A percentile compares a stretch with the other conserved stretches of the same genome.
These are phyloP conservation scores for Achaetomiella virescens DNA, from an alignment of 495 filamentous ascomycete genomes.

Conservation along the genomic window DNA sequence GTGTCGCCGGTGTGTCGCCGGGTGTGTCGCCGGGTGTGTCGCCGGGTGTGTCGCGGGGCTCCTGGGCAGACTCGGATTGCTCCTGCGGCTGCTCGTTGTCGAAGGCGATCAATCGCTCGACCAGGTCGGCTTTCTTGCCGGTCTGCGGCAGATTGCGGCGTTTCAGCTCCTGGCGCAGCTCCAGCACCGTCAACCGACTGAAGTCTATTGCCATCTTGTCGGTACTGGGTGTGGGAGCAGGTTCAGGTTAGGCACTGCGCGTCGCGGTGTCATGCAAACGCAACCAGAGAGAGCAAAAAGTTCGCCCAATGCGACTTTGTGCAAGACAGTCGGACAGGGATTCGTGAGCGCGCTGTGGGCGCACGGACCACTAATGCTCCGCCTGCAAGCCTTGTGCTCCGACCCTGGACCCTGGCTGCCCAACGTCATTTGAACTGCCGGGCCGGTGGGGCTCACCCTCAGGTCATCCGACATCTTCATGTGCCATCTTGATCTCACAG, in stretches of 20 bases:
- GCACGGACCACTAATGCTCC: not conserved
- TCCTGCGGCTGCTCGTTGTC: slow-evolving; percentile 3
- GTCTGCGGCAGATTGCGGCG: slow-evolving; percentile 46
- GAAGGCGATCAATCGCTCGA: slow-evolving; percentile 40
- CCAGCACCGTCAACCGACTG: slow-evolving; percentile 52
- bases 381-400: not conserved
- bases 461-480: too few species aligned
- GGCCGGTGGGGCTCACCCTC: too few species aligned
- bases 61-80: slow-evolving; percentile 5
- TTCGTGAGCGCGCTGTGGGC: not conserved
- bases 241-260: not conserved
- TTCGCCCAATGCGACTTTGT: slow-evolving; percentile 6
- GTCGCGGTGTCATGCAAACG: slow-evolving; percentile 7
- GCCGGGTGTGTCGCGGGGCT: slow-evolving; percentile 1
- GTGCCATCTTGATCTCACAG: too few species aligned
- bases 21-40: slow-evolving; percentile 1
- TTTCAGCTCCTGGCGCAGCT: slow-evolving; percentile 54
- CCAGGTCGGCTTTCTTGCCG: slow-evolving; percentile 52
- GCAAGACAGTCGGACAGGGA: not conserved
- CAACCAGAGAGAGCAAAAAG: not conserved
- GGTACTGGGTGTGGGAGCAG: not conserved
- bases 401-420: not conserved
- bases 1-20: not conserved
- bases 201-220: slow-evolving; percentile 49
- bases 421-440: not conserved